phyloP scores from a whole-genome alignment of 805 yeast species.

The Saccharomycopsis fibuligera region DNA sequence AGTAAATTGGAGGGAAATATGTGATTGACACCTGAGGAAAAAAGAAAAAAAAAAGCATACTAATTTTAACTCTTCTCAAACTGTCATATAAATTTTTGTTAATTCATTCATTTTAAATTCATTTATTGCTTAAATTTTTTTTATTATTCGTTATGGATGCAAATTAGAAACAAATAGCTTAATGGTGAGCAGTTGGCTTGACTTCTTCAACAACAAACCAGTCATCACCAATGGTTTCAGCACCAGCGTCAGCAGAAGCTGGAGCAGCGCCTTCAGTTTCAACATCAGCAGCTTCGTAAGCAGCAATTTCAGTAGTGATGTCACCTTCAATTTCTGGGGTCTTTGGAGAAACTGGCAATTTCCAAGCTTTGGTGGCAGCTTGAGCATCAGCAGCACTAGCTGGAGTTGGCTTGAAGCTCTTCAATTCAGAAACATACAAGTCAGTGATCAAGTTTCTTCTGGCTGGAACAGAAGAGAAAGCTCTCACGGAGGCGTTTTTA shows the following conservation, averaged over 20 bases:
- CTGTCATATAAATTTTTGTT: too few relatives aligned
- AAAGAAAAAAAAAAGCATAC: too few relatives aligned
- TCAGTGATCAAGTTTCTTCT: conserved; percentile 65
- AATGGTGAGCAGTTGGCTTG: conserved; percentile 42
- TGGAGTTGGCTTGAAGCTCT: conserved; percentile 81
- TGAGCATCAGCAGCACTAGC: conserved; percentile 68
- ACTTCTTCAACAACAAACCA: conserved; percentile 77
- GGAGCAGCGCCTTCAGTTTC: conserved; percentile 60
- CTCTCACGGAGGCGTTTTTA: conserved; percentile 28
- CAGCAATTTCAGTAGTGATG: conserved; percentile 57
- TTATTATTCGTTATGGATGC: too few relatives aligned
- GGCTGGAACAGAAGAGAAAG: conserved; percentile 31
- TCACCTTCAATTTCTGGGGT: conserved; percentile 66
- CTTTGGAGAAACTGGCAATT: conserved; percentile 71
- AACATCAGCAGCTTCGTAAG: conserved; percentile 65
- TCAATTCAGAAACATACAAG: conserved; percentile 79
- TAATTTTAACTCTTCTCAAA: too few relatives aligned
- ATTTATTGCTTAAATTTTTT: too few relatives aligned
- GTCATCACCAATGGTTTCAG: conserved; percentile 44
- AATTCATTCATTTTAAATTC: too few relatives aligned
- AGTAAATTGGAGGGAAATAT: too few relatives aligned
- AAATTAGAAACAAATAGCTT: too few relatives aligned
- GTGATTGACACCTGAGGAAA: too few relatives aligned
- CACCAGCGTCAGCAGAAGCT: conserved; percentile 37
- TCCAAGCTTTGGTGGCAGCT: conserved; percentile 76